These are phyloP conservation scores for Garcia nutans DNA, from an alignment of 345 rosid species.

Conservation along the genomic window DNA sequence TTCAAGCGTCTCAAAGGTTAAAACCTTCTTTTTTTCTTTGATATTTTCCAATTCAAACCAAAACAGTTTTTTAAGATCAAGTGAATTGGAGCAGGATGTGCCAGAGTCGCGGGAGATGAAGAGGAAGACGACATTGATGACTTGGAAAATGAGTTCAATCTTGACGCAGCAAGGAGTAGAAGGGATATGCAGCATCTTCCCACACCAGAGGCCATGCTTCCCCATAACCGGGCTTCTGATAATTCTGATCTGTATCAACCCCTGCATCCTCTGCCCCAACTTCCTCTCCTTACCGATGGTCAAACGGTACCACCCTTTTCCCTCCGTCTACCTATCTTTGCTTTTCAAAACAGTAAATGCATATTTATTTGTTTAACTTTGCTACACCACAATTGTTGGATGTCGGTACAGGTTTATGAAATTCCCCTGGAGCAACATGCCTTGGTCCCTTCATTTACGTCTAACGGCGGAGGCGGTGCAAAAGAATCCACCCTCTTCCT, in stretches of 20 bases:
- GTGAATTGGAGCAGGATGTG: constrained; percentile 41
- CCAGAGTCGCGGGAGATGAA: constrained; percentile 81
- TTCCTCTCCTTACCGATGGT: constrained; percentile 42
- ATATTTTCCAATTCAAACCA: background rate
- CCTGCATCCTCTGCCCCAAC: constrained; percentile 22
- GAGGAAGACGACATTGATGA: constrained; percentile 84
- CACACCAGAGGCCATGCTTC: constrained; percentile 28
- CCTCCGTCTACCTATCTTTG: background rate
- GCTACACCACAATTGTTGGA: background rate
- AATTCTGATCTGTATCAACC: constrained; percentile 21
- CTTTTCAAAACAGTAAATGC: background rate
- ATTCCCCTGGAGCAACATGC: constrained; percentile 48
- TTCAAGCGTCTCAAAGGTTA: constrained; percentile 57
- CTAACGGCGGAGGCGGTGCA: constrained; percentile 25
- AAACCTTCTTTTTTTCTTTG: background rate
- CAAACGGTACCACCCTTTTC: constrained; percentile 34
- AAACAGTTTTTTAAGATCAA: background rate
- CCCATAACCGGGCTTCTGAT: constrained; percentile 26
- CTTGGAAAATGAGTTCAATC: constrained; percentile 69
- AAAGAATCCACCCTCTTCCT: constrained; percentile 37
- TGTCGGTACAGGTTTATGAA: constrained; percentile 33
- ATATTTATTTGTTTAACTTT: background rate
- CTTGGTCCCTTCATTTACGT: constrained; percentile 44
- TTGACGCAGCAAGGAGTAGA: constrained; percentile 23
- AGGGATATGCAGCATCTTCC: constrained; percentile 23